Base-by-base conservation (phyloP, 1,139 yeast genomes). In the Blastobotrys arbuscula region DNA sequence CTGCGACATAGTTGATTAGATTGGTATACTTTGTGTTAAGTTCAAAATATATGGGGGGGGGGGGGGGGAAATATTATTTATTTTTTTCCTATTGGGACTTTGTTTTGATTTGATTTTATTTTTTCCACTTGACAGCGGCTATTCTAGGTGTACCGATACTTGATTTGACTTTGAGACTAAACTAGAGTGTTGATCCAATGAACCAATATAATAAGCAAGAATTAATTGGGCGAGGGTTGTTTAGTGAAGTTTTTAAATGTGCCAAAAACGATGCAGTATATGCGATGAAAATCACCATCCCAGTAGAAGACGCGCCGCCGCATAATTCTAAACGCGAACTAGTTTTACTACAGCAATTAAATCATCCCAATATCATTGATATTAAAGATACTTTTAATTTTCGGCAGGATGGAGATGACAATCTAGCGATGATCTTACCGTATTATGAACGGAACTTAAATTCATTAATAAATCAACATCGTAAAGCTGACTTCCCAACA, bases 281-380 rank as follows among this genome's bases (percentile, higher is more conserved):
- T 4, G 81, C 78, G 0, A 52, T 77, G 42, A 78, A 78, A 56
- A 59, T 71, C 19, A 68, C 74, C 1, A 70, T 71, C 18, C 74
- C 74, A 1, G 77, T 73, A 42, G 77, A 72, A 38, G 77, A 75
- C 45, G 59, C 63, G 19, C 73, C 79, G 1, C 82, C 82, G 0
- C 82, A 78, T 54, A 66, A 67, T 50, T 67, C 75, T 5, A 49
- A 63, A 23, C 68, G 67, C 41, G 82, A 78, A 57, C 57, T 74
- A 34, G 59, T 57, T 28, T 52, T 75, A 2, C 57, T 76, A 34
- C 50, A 57, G 16, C 51, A 57, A 19, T 51, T 73, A 39, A 50
- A 36, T 30, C 44, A 53, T 41, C 44, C 39, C 18, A 35, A 55
- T 46, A 42, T 59, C 19, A 48, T 74, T 0, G 42, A 48, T 3